Evolutionary conservation across 1,284 basidiomycete species (phyloP), one percentile per base, ranked within the genome.

Genomic region (Fereydounia khargensis): DNA sequence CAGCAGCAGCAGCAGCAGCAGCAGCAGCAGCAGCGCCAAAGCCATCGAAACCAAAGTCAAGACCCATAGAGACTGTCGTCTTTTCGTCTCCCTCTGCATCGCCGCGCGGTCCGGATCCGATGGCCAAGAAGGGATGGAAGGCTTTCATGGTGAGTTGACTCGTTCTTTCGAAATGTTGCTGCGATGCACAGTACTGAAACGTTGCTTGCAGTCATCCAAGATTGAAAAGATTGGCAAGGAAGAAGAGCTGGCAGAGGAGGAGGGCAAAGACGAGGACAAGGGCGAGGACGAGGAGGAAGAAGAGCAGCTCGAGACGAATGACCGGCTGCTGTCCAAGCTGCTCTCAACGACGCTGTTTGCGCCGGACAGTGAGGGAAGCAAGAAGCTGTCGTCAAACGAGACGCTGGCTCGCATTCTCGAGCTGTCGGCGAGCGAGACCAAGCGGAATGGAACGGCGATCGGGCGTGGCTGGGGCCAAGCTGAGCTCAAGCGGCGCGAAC

Each of bases 331-430:
- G 9, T 65, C 67, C 2, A 57, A 66, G 7, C 48, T 74, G 23
- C 59, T 74, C 2, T 69, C 68, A 3, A 73, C 72, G 9, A 73
- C 72, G 4, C 60, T 74, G 0, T 74, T 74, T 41, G 70, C 72
- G 13, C 72, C 68, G 2, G 70, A 67, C 14, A 46, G 51, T 4
- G 22, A 37, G 25, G 31, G 11, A 14, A 35, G 41, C 33, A 66
- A 67, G 39, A 54, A 55, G 17, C 44, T 65, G 7, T 63, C 63
- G 3, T 68, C 67, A 7, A 65, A 64, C 46, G 70, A 68, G 27
- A 70, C 65, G 6, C 49, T 73, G 5, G 65, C 70, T 4, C 54
- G 68, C 7, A 57, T 70, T 32, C 45, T 68, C 44, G 68, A 68
- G 43, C 56, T 68, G 6, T 68, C 68, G 1, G 49, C 61, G 9